Percentiles rank a stretch among this genome's conserved stretches.
These are phyloP conservation scores for Diacronema lutheri DNA, from an alignment of 78 protist genomes.

Conservation along the genomic window DNA sequence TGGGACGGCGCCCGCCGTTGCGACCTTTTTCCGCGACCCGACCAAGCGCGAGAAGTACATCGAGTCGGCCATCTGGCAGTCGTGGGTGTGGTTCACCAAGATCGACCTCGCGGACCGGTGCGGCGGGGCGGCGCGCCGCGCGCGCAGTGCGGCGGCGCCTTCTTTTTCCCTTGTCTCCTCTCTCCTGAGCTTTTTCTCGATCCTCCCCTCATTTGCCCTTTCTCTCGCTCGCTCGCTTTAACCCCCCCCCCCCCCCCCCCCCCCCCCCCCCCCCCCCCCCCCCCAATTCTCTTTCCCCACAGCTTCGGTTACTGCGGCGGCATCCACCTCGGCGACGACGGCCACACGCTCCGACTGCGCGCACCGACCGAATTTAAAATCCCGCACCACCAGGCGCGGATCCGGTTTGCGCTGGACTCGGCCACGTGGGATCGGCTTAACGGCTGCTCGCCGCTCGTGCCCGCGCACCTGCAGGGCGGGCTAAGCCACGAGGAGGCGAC, in stretches of 20 bases:
- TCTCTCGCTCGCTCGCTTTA: too few relatives aligned
- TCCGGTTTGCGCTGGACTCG: conserved; percentile 26
- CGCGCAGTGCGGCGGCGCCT: conserved; percentile 6
- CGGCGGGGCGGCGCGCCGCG: too few relatives aligned
- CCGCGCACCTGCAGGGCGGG: not conserved
- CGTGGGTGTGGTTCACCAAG: conserved; percentile 46
- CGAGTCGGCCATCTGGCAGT: conserved; percentile 37
- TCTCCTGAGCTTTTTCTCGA: too few relatives aligned
- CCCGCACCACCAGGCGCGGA: conserved; percentile 33
- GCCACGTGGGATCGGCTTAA: conserved; percentile 13
- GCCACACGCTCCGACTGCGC: too few relatives aligned
- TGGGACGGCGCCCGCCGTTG: conserved; percentile 36
- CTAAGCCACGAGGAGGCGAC: not conserved
- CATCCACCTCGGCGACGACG: too few relatives aligned
- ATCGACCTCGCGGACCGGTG: conserved; percentile 21
- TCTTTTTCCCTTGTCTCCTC: too few relatives aligned
- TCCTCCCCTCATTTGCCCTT: too few relatives aligned
- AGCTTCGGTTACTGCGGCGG: not conserved
- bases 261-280: too few relatives aligned
- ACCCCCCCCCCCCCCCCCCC: too few relatives aligned
- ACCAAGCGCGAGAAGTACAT: conserved; percentile 1
- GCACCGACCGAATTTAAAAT: not conserved
- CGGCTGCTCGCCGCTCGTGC: not conserved
- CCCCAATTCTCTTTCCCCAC: not conserved
- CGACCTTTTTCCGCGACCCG: conserved; percentile 39